These are phyloP conservation scores for Aegilops speltoides DNA, from an alignment of 176 grass and related monocot species.

Conservation along the genomic window DNA sequence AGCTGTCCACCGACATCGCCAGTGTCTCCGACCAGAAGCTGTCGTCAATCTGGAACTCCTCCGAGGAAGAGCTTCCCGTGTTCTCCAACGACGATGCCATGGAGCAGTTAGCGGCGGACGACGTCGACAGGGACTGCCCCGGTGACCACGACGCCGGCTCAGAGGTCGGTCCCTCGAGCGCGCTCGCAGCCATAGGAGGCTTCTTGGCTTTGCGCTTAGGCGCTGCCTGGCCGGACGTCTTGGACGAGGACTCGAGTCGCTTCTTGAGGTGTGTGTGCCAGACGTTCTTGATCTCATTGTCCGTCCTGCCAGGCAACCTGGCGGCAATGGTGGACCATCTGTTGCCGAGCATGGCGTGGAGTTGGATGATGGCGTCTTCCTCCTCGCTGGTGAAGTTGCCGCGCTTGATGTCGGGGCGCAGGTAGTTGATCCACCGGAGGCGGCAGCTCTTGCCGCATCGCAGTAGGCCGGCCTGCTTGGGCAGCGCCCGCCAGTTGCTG, in stretches of 20 bases:
- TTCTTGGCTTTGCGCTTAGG: conserved; percentile 31
- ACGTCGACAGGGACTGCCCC: conserved; percentile 25
- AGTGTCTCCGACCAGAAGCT: conserved; percentile 38
- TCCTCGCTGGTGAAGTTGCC: conserved; percentile 79
- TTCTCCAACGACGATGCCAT: conserved; percentile 30
- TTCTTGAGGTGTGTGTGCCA: conserved; percentile 49
- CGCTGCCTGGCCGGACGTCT: not conserved
- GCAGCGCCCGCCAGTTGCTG: conserved; percentile 81
- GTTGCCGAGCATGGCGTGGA: conserved; percentile 40
- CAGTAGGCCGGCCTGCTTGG: conserved; percentile 67
- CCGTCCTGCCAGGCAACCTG: too few species aligned
- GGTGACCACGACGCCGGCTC: not conserved
- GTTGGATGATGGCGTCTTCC: conserved; percentile 68
- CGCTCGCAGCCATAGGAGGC: not conserved
- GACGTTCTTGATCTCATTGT: too few species aligned
- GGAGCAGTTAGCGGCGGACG: conserved; percentile 18
- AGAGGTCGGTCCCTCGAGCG: not conserved
- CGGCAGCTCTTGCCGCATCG: conserved; percentile 91
- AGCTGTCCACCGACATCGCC: conserved; percentile 33
- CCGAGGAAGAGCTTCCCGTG: conserved; percentile 41
- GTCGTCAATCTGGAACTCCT: conserved; percentile 34
- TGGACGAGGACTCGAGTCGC: conserved; percentile 14
- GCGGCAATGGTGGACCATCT: too few species aligned
- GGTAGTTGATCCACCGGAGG: conserved; percentile 85
- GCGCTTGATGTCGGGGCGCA: conserved; percentile 73